phyloP scores from a whole-genome alignment of 2,329 filamentous ascomycete species.

The Fusarium globosum region DNA sequence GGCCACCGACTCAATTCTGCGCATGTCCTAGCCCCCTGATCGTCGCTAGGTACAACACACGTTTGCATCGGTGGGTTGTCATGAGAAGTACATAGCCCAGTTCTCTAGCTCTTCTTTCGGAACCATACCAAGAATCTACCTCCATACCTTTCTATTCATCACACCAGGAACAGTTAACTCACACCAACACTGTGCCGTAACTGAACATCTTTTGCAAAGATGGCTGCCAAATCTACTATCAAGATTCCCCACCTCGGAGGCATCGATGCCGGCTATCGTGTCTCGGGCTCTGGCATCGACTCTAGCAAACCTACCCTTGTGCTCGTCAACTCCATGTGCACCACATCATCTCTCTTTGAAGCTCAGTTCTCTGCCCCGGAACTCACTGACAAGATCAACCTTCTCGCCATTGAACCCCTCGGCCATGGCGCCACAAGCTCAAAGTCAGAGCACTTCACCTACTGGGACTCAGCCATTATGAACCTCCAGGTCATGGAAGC shows the following conservation, averaged over 20 bases:
- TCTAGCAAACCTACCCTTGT: slow-evolving; percentile 62
- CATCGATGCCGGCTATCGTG: slow-evolving; percentile 58
- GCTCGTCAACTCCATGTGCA: slow-evolving; percentile 65
- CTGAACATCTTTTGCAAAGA: slow-evolving; percentile 19
- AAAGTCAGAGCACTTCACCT: slow-evolving; percentile 61
- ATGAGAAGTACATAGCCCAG: slow-evolving; percentile 16
- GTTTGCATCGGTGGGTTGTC: background rate
- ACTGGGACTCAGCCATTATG: slow-evolving; percentile 67
- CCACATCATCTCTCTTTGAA: slow-evolving; percentile 59
- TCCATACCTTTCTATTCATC: background rate
- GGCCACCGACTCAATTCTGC: slow-evolving; percentile 13
- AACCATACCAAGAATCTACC: background rate
- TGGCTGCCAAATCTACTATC: slow-evolving; percentile 57
- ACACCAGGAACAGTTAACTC: background rate
- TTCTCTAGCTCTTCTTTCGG: slow-evolving; percentile 2
- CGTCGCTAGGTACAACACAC: background rate
- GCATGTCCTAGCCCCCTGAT: slow-evolving; percentile 17
- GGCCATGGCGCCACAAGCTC: slow-evolving; percentile 61
- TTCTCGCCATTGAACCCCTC: slow-evolving; percentile 64
- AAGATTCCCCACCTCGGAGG: slow-evolving; percentile 61
- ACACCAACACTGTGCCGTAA: background rate
- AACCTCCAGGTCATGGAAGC: slow-evolving; percentile 66
- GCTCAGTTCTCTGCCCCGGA: slow-evolving; percentile 55
- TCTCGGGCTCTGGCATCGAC: slow-evolving; percentile 58
- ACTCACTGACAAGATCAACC: slow-evolving; percentile 57